phyloP scores from a whole-genome alignment of 2,329 filamentous ascomycete genomes.

The Apiospora arundinis region DNA sequence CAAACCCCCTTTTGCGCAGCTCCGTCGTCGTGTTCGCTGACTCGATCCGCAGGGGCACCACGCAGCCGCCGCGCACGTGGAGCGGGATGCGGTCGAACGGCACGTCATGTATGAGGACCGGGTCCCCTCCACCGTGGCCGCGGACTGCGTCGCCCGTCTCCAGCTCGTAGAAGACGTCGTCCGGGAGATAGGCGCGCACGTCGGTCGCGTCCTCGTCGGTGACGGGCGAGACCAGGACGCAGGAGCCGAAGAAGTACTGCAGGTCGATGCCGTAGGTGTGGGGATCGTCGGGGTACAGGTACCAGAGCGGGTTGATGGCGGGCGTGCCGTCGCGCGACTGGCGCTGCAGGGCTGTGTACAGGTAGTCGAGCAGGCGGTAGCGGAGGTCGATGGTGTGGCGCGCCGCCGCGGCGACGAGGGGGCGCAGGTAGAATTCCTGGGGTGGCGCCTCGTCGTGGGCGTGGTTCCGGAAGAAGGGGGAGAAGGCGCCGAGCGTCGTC shows the following conservation, averaged over 20 bases:
- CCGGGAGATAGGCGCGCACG: slow-evolving; percentile 56
- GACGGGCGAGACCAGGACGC: slow-evolving; percentile 56
- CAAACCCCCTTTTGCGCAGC: slow-evolving; percentile 54
- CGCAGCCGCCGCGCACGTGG: slow-evolving; percentile 65
- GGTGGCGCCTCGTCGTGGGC: slow-evolving; percentile 36
- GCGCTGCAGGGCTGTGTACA: slow-evolving; percentile 73
- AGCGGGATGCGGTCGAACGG: slow-evolving; percentile 61
- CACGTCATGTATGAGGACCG: slow-evolving; percentile 33
- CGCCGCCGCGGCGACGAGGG: slow-evolving; percentile 63
- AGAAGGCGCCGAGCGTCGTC: slow-evolving; percentile 3
- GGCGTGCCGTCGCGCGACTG: slow-evolving; percentile 67
- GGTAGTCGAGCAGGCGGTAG: slow-evolving; percentile 83
- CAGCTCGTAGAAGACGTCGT: slow-evolving; percentile 59
- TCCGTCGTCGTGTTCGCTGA: slow-evolving; percentile 58
- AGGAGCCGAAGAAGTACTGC: slow-evolving; percentile 58
- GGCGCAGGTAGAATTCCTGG: slow-evolving; percentile 78
- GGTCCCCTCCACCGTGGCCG: slow-evolving; percentile 29
- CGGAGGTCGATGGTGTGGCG: slow-evolving; percentile 69
- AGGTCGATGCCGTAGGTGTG: slow-evolving; percentile 53
- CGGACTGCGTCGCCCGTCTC: slow-evolving; percentile 26
- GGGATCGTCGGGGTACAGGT: slow-evolving; percentile 65
- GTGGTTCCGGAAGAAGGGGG: slow-evolving; percentile 7
- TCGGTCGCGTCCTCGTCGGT: slow-evolving; percentile 50
- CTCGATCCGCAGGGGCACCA: slow-evolving; percentile 61
- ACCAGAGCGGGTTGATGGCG: slow-evolving; percentile 74